A percentile compares a stretch with the other conserved stretches of the same genome.
These are phyloP conservation scores for Hanseniaspora sp. DNA, from an alignment of 1,139 yeast genomes.

Conservation along the genomic window DNA sequence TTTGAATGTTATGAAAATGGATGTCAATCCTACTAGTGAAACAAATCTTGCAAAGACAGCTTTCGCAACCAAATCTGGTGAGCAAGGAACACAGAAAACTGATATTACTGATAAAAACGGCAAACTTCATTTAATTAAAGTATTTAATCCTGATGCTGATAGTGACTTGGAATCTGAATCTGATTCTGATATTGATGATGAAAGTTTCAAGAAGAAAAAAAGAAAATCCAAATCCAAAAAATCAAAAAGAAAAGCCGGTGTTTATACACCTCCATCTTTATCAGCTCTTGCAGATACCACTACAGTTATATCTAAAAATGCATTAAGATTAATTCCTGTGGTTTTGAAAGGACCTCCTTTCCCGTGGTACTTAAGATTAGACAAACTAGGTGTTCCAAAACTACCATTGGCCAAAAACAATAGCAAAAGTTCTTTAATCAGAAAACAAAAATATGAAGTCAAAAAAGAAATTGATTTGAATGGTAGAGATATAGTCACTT, in stretches of 20 bases:
- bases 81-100: not conserved
- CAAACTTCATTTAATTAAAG: too few relatives aligned
- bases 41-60: not conserved
- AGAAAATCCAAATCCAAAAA: not conserved
- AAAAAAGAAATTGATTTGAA: slow-evolving; percentile 19
- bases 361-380: slow-evolving; percentile 27
- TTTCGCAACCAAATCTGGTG: not conserved
- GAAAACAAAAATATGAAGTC: slow-evolving; percentile 28
- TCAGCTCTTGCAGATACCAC: not conserved
- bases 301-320: slow-evolving; percentile 1
- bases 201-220: not conserved
- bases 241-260: not conserved
- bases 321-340: slow-evolving; percentile 17
- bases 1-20: not conserved
- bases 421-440: slow-evolving; percentile 17
- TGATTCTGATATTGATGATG: not conserved
- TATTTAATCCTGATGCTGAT: not conserved
- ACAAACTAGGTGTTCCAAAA: slow-evolving; percentile 29
- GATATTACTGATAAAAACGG: not conserved
- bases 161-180: not conserved
- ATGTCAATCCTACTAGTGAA: not conserved
- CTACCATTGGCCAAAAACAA: slow-evolving; percentile 21
- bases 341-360: slow-evolving; percentile 31
- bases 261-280: not conserved
- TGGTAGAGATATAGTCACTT: slow-evolving; percentile 11